Conservation (phyloP, 2,329 filamentous ascomycete species). For the Aspergillus intermedius region DNA sequence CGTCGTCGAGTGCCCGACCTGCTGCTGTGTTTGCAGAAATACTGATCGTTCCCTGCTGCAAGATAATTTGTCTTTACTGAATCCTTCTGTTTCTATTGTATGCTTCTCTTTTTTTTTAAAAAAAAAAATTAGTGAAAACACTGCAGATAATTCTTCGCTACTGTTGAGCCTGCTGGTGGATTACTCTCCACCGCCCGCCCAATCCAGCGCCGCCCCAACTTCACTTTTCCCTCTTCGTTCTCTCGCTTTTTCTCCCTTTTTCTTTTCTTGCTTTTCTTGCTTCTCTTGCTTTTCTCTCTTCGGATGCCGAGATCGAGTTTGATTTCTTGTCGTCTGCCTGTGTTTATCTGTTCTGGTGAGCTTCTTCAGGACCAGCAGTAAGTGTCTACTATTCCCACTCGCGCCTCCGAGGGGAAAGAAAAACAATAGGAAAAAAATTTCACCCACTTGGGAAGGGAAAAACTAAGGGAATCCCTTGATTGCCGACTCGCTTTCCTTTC, state of each 20-base stretch:
- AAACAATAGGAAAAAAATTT: not conserved
- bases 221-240: not conserved
- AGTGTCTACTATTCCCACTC: not conserved
- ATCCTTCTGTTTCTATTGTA: too few species aligned
- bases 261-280: not conserved
- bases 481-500: slow-evolving; percentile 8
- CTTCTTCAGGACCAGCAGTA: not conserved
- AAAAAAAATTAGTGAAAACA: too few species aligned
- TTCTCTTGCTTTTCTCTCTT: not conserved
- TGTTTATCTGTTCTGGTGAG: not conserved
- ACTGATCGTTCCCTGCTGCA: too few species aligned
- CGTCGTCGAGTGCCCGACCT: too few species aligned
- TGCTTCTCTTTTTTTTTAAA: too few species aligned
- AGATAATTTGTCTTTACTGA: too few species aligned
- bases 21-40: too few species aligned
- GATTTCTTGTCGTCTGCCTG: not conserved
- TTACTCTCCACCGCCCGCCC: not conserved
- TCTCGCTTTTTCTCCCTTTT: not conserved
- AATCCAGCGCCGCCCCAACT: not conserved
- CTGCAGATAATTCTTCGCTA: not conserved
- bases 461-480: not conserved
- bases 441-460: not conserved
- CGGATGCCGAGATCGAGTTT: not conserved
- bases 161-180: not conserved
- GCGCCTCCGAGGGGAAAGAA: not conserved